Conservation (phyloP, 1,139 yeast genomes). For the Blastobotrys aristatus region DNA sequence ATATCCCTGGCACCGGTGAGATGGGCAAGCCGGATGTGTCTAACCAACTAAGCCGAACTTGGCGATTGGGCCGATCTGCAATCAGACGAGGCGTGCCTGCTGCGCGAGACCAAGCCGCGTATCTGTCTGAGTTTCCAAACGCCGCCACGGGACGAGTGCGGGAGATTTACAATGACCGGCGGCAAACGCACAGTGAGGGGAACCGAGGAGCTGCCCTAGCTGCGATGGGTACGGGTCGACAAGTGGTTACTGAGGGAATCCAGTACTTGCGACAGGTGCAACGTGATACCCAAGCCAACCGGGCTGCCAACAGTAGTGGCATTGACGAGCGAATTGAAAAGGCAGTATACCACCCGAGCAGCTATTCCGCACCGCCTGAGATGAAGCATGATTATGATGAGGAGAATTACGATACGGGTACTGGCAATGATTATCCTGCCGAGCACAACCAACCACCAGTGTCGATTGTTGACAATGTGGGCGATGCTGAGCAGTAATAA, state of each 20-base stretch:
- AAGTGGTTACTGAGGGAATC: constrained; percentile 20
- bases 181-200: constrained; percentile 23
- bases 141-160: constrained; percentile 27
- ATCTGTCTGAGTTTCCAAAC: constrained; percentile 23
- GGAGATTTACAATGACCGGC: constrained; percentile 29
- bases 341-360: neutral
- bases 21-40: constrained; percentile 35
- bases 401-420: neutral
- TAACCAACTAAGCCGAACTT: constrained; percentile 33
- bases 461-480: constrained; percentile 1
- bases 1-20: constrained; percentile 39
- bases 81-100: constrained; percentile 34
- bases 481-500: neutral
- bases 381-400: neutral
- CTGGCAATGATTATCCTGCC: neutral
- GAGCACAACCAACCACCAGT: constrained; percentile 4
- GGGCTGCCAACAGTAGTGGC: neutral
- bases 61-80: constrained; percentile 31
- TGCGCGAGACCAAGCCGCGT: constrained; percentile 26
- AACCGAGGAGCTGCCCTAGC: constrained; percentile 20
- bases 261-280: neutral
- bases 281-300: neutral
- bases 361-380: neutral
- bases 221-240: constrained; percentile 23
- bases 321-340: neutral